A percentile compares a stretch with the other conserved stretches of the same genome.
These are phyloP conservation scores for Sclerotinia minor DNA, from an alignment of 2,329 filamentous ascomycete genomes.

Conservation along the genomic window DNA sequence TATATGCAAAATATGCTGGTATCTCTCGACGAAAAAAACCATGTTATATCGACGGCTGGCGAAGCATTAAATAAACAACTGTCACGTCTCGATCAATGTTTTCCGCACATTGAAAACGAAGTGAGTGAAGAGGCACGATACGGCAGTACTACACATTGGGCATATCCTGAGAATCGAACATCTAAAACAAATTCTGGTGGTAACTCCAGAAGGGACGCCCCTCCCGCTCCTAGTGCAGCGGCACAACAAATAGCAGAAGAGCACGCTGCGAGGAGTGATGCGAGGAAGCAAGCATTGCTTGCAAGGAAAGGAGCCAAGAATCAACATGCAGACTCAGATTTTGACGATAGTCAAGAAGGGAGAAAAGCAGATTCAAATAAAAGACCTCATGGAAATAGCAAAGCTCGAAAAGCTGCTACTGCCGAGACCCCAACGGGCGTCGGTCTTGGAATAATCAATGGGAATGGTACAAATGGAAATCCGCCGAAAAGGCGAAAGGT, in stretches of 20 bases:
- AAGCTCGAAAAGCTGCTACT: constrained; percentile 63
- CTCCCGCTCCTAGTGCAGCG: constrained; percentile 65
- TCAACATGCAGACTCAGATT: constrained; percentile 74
- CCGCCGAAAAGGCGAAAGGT: constrained; percentile 77
- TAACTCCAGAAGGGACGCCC: constrained; percentile 74
- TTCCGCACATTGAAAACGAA: constrained; percentile 81
- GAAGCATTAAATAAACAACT: constrained; percentile 86
- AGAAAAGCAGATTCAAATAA: constrained; percentile 51
- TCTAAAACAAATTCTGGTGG: constrained; percentile 65
- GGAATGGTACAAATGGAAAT: constrained; percentile 50
- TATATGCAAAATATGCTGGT: constrained; percentile 83
- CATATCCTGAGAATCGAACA: constrained; percentile 82
- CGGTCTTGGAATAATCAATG: constrained; percentile 66
- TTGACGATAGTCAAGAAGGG: constrained; percentile 63
- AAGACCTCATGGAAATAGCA: constrained; percentile 60
- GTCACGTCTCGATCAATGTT: constrained; percentile 80
- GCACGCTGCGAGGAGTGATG: constrained; percentile 79
- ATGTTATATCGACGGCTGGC: constrained; percentile 90
- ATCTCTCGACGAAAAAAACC: constrained; percentile 95
- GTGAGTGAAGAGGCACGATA: constrained; percentile 93
- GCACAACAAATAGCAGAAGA: constrained; percentile 79
- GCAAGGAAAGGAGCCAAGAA: constrained; percentile 58
- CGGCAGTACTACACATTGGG: constrained; percentile 92
- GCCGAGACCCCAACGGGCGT: constrained; percentile 52
- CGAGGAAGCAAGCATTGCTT: constrained; percentile 76